phyloP scores from a whole-genome alignment of 225 moss, liverwort and hornwort genomes.

The Asterella californica region DNA sequence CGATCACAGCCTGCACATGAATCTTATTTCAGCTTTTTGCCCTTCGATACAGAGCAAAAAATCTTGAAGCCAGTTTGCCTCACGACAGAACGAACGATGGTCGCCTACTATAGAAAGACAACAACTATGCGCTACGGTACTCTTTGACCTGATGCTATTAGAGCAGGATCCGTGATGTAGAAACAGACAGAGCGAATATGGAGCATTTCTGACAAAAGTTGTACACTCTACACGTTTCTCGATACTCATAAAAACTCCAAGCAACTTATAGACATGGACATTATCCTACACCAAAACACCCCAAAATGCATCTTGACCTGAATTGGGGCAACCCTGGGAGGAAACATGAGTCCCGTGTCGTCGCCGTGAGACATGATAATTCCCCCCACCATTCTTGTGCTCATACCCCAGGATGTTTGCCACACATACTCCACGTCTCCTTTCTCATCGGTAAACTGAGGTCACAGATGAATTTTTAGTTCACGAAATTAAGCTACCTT shows the following conservation, averaged over 20 bases:
- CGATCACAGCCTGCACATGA: constrained; percentile 44
- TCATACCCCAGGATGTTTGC: constrained; percentile 99
- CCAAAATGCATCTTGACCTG: constrained; percentile 41
- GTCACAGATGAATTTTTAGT: background rate
- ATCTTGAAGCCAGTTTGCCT: background rate
- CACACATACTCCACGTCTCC: constrained; percentile 76
- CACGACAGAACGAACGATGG: background rate
- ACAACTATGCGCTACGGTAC: background rate
- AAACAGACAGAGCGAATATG: background rate
- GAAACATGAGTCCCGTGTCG: constrained; percentile 79
- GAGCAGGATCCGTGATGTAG: background rate
- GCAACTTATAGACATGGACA: background rate
- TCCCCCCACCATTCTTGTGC: constrained; percentile 98
- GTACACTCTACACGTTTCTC: no score
- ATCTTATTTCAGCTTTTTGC: background rate
- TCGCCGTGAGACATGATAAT: constrained; percentile 99
- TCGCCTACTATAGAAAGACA: background rate
- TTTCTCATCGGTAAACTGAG: constrained; percentile 65
- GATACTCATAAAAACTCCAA: background rate
- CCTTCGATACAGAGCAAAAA: background rate
- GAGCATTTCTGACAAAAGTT: background rate
- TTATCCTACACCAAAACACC: background rate
- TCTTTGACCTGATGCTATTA: background rate
- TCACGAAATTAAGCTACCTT: background rate
- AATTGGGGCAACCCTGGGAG: constrained; percentile 81